These are phyloP conservation scores for Kluyveromyces sp. DNA, from an alignment of 1,139 yeast species.

Conservation along the genomic window DNA sequence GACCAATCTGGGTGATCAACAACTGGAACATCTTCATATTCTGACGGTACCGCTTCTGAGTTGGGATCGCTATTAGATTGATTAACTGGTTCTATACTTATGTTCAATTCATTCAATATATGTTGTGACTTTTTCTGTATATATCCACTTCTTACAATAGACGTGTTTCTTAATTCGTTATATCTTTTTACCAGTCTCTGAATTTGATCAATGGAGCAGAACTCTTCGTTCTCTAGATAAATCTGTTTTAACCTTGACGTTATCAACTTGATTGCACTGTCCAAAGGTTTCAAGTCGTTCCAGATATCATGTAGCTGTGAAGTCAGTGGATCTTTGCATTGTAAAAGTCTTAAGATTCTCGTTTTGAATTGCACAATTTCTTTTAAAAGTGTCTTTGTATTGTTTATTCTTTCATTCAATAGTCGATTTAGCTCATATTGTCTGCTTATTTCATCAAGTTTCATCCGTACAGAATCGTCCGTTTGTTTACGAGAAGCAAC, in stretches of 20 bases:
- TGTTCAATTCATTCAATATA: constrained; percentile 2
- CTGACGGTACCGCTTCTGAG: background rate
- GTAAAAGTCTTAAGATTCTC: constrained; percentile 10
- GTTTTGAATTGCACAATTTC: constrained; percentile 16
- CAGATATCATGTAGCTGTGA: constrained; percentile 15
- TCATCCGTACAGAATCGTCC: constrained; percentile 1
- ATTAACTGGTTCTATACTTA: background rate
- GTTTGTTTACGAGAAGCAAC: background rate
- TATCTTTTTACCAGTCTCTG: constrained; percentile 8
- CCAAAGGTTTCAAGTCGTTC: constrained; percentile 21
- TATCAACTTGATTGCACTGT: constrained; percentile 23
- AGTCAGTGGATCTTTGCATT: background rate
- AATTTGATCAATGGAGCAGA: constrained; percentile 19
- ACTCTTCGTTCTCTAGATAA: constrained; percentile 22
- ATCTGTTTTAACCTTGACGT: constrained; percentile 20
- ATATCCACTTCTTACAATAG: constrained; percentile 14
- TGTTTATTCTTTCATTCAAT: constrained; percentile 12
- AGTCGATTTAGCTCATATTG: constrained; percentile 15
- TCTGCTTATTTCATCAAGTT: constrained; percentile 13
- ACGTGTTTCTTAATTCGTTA: constrained; percentile 6
- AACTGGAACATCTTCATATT: background rate
- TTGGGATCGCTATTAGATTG: background rate
- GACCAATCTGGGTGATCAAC: constrained; percentile 6
- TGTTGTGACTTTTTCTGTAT: constrained; percentile 13
- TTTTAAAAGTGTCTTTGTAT: constrained; percentile 9